Evolutionary conservation across 2,329 filamentous ascomycete genomes (phyloP).

Genomic region (Paramyrothecium roridum): DNA sequence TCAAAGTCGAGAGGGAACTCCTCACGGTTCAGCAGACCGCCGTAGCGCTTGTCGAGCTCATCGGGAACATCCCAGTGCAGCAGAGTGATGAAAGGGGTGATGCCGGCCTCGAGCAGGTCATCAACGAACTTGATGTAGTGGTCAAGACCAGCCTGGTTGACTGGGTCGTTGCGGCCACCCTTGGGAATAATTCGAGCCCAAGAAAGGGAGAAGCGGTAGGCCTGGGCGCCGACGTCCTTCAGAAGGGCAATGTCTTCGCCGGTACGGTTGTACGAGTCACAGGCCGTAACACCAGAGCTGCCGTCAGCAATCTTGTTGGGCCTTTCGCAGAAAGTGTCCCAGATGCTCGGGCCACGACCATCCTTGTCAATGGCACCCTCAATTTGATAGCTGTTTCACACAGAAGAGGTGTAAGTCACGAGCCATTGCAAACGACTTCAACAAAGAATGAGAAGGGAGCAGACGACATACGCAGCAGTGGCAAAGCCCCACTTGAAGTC

Average conservation of each 20-base stretch:
- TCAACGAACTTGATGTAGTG: constrained; percentile 79
- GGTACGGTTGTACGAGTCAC: constrained; percentile 82
- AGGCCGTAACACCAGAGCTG: constrained; percentile 72
- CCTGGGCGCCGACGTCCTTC: constrained; percentile 68
- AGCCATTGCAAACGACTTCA: not conserved
- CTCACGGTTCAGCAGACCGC: constrained; percentile 73
- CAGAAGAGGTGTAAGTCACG: not conserved
- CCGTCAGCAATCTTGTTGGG: constrained; percentile 81
- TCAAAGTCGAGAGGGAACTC: constrained; percentile 83
- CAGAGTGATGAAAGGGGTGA: constrained; percentile 77
- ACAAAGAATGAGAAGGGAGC: not conserved
- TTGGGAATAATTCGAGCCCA: constrained; percentile 83
- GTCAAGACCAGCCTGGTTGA: constrained; percentile 75
- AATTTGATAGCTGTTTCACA: constrained; percentile 71
- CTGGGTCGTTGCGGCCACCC: constrained; percentile 76
- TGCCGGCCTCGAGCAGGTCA: constrained; percentile 71
- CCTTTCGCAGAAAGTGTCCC: constrained; percentile 83
- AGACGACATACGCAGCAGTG: constrained; percentile 61
- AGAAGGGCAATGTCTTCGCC: constrained; percentile 74
- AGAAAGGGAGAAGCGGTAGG: constrained; percentile 82
- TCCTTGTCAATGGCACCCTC: constrained; percentile 74
- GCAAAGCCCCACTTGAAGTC: constrained; percentile 81
- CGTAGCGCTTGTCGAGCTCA: constrained; percentile 74
- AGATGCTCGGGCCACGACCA: constrained; percentile 79
- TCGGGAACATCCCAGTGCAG: constrained; percentile 89